Base-by-base conservation (phyloP, 805 yeast species). In the Torulaspora delbrueckii region DNA sequence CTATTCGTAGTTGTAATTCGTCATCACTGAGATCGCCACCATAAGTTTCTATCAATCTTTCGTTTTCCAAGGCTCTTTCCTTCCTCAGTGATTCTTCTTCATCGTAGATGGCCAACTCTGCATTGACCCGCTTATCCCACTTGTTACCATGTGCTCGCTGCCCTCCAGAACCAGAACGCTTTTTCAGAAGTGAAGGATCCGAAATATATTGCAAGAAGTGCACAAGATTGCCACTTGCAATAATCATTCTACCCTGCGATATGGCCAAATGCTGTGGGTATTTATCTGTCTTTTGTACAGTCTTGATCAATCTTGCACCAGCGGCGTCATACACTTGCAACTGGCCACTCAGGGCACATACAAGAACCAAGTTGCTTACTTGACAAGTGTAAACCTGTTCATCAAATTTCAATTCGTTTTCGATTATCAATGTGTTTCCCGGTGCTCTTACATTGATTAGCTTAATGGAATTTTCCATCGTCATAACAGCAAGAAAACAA, bases 11-110 rank as follows among this genome's bases (percentile, higher is more conserved):
- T 36, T 62, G 65, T 8, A 61, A 37, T 23, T 65, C 64, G 16
- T 66, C 68, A 24, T 62, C 65, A 30, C 64, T 65, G 3, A 61
- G 33, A 43, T 59, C 63, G 22, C 68, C 68, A 42, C 65, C 62
- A 42, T 60, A 62, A 24, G 51, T 45, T 34, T 53, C 48, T 22
- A 58, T 33, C 22, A 62, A 40, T 36, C 54, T 50, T 25, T 52
- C 50, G 16, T 45, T 52, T 42, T 51, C 55, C 39, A 43, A 39
- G 8, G 48, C 51, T 34, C 50, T 53, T 42, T 45, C 45, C 25
- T 40, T 46, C 8, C 49, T 42, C 13, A 46, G 22, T 5, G 37
- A 45, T 48, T 60, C 58, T 37, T 62, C 62, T 38, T 61, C 66
- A 40, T 61, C 59, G 42, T 59, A 65, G 5, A 59, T 47, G 12